These are phyloP conservation scores for Solanum sejunctum DNA, from an alignment of 257 asterid genomes.

Conservation along the genomic window DNA sequence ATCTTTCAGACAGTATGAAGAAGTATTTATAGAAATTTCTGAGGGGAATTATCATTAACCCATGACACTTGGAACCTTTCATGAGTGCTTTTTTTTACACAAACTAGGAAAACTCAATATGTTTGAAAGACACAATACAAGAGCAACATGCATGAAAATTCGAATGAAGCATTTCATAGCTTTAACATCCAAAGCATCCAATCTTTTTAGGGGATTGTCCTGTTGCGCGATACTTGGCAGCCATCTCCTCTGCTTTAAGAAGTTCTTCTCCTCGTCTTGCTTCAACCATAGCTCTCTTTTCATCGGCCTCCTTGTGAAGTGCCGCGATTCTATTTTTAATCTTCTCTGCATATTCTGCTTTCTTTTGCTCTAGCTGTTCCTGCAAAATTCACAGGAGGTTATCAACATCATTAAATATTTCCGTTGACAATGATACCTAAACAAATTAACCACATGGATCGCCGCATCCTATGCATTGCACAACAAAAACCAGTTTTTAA, in stretches of 20 bases:
- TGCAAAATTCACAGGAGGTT: conserved; percentile 4
- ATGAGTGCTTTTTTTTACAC: background rate
- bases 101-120: background rate
- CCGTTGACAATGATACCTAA: background rate
- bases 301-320: conserved; percentile 68
- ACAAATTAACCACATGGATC: background rate
- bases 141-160: background rate
- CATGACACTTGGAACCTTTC: background rate
- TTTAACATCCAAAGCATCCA: conserved; percentile 49
- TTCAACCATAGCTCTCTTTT: conserved; percentile 54
- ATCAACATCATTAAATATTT: background rate
- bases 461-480: background rate
- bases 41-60: background rate
- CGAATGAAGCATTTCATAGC: conserved; percentile 1
- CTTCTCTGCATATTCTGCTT: conserved; percentile 55
- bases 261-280: conserved; percentile 50
- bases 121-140: background rate
- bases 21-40: background rate
- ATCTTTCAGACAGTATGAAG: background rate
- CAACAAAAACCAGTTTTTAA: background rate
- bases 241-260: conserved; percentile 53
- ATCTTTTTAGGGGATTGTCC: conserved; percentile 36
- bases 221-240: conserved; percentile 67
- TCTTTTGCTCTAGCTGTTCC: conserved; percentile 63
- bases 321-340: conserved; percentile 53